Conservation (phyloP, 176 grass and related monocot genomes). For the Guadua angustifolia region DNA sequence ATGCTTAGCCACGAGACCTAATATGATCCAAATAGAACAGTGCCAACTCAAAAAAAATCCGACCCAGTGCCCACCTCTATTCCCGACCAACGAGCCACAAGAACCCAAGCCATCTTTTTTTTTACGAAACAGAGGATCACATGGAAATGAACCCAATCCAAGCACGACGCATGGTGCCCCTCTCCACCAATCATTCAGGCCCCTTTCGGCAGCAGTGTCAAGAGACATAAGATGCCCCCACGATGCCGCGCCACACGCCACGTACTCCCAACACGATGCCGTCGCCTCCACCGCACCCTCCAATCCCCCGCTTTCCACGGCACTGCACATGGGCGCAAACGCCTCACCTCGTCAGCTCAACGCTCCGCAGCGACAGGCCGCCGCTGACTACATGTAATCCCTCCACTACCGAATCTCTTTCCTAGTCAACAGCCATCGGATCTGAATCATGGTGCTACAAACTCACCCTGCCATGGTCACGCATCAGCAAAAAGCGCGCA, state of each 20-base stretch:
- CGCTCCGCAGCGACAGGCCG: constrained; percentile 31
- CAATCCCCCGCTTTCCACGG: constrained; percentile 51
- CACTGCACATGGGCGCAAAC: constrained; percentile 66
- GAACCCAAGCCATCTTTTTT: background rate
- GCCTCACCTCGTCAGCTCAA: constrained; percentile 41
- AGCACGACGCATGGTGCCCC: background rate
- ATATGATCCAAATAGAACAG: too few species aligned
- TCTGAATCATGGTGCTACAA: constrained; percentile 14
- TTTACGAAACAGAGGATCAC: background rate
- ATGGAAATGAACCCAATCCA: background rate
- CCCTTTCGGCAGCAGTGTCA: constrained; percentile 6
- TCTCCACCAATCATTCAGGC: background rate
- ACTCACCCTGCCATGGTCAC: background rate
- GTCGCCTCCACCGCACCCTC: constrained; percentile 34
- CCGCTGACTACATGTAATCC: constrained; percentile 42
- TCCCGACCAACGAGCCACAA: too few species aligned
- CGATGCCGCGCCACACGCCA: constrained; percentile 6
- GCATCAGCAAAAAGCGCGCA: constrained; percentile 25
- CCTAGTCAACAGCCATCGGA: constrained; percentile 2
- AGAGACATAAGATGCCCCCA: constrained; percentile 25
- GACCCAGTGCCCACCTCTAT: too few species aligned
- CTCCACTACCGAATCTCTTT: constrained; percentile 35
- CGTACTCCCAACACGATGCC: constrained; percentile 35
- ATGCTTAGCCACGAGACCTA: too few species aligned
- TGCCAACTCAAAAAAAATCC: too few species aligned